A percentile compares a stretch with the other conserved stretches of the same genome.
Conservation (phyloP, 805 yeast species). For the Lachancea mirantina region DNA sequence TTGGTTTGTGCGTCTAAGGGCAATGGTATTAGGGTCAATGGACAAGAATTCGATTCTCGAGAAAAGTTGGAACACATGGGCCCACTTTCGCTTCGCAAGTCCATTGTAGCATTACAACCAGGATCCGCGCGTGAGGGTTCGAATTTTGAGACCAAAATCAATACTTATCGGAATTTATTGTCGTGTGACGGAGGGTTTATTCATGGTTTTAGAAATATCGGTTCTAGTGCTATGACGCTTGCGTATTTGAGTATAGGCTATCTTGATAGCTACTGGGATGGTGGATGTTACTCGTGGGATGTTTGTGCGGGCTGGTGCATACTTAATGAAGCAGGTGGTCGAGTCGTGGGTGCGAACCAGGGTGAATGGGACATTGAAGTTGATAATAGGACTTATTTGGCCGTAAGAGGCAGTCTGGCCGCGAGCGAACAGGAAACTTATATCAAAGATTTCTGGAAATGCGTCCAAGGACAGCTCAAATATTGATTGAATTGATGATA, state of each 20-base stretch:
- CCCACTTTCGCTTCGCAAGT: constrained; percentile 78
- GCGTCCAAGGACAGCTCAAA: constrained; percentile 41
- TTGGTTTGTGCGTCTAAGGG: constrained; percentile 49
- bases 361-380: constrained; percentile 44
- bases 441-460: constrained; percentile 45
- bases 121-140: constrained; percentile 84
- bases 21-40: constrained; percentile 48
- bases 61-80: constrained; percentile 63
- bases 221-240: constrained; percentile 59
- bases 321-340: constrained; percentile 53
- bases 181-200: constrained; percentile 86
- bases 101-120: constrained; percentile 83
- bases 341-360: constrained; percentile 47
- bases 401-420: constrained; percentile 43
- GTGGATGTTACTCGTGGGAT: constrained; percentile 66
- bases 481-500: constrained; percentile 31
- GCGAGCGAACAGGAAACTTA: constrained; percentile 37
- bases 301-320: constrained; percentile 67
- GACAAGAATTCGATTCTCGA: constrained; percentile 45
- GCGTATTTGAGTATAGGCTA: constrained; percentile 54
- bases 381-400: constrained; percentile 47
- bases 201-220: constrained; percentile 62
- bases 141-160: constrained; percentile 69
- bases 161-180: constrained; percentile 78
- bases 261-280: constrained; percentile 61